Evolutionary conservation across 129 eudicot genomes (phyloP), one percentile per base, ranked within the genome.

Genomic region (Pittosporum tobira): DNA sequence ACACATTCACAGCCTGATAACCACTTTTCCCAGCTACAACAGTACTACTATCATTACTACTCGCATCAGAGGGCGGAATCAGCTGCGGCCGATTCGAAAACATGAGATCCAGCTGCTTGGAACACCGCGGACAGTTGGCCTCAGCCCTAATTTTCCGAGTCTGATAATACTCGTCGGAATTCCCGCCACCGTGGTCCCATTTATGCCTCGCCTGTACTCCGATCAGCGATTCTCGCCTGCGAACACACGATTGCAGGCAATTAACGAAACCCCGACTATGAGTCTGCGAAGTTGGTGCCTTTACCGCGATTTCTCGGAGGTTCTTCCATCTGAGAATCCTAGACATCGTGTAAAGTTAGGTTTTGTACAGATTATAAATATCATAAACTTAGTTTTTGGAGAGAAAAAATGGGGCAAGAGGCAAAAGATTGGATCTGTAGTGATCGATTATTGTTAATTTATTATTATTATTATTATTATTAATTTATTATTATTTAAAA

Each of bases 81-180:
- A 79, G 77, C 20, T 71, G 73, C 24, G 47, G 58, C 6, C 67
- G 75, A 62, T 78, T 82, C 8, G 83, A 62, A 61, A 90, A 85
- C 23, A 79, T 66, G 8, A 85, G 73, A 77, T 80, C 79, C 83
- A 88, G 74, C 31, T 75, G 79, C 65, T 75, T 81, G 5, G 88
- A 81, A 62, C 97, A 85, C 2, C 86, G 79, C 3, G 97, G 97
- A 66, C 97, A 89, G 48, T 89, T 82, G 18, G 81, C 88, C 55
- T 82, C 95, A 18, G 95, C 88, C 73, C 75, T 89, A 47, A 89
- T 79, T 66, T 72, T 69, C 29, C 96, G 78, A 12, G 65, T 72
- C 11, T 56, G 66, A 40, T 51, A 48, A 46, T 34, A 27, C 8
- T 54, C 73, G 27, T 55, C 70, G 71, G 63, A 37, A 27, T 62